Base-by-base conservation (phyloP, 106 monocot species). In the Alisma plantagoaquatica region DNA sequence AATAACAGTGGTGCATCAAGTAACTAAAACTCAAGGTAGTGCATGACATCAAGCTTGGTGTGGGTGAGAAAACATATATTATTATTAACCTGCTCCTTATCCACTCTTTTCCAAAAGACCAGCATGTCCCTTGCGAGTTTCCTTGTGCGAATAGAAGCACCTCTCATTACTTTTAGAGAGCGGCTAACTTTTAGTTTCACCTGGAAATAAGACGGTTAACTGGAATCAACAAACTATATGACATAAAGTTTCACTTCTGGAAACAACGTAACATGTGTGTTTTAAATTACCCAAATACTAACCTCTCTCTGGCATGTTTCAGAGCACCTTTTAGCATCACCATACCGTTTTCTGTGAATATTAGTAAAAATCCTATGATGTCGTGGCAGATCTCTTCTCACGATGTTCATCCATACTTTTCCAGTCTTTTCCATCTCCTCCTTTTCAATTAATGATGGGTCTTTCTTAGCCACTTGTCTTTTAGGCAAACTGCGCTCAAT, bases 401-500 rank as follows among this genome's bases (percentile, higher is more conserved):
- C 81, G 51, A 96, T 89, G 62, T 41, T 77, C 20, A 78, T 35
- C 96, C 96, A 96, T 3, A 76, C 17, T 70, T 85, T 96, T 11
- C 69, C 68, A 58, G 82, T 78, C 56, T 85, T 96, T 33, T 96
- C 96, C 38, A 73, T 81, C 66, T 81, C 84, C 58, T 96, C 96
- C 55, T 65, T 81, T 59, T 81, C 89, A 73, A 89, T 70, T 16
- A 60, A 62, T 41, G 89, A 84, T 63, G 96, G 89, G 58, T 96
- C 96, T 64, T 85, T 96, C 54, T 76, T 83, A 27, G 61, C 65
- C 63, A 76, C 67, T 56, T 70, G 81, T 63, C 74, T 96, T 69
- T 81, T 96, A 25, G 96, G 89, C 68, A 96, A 82, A 46, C 84
- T 85, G 29, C 96, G 80, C 51, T 96, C 96, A 71, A 96, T 84